phyloP scores from a whole-genome alignment of 2,329 filamentous ascomycete genomes.

The Pseudogymnoascus sp. region DNA sequence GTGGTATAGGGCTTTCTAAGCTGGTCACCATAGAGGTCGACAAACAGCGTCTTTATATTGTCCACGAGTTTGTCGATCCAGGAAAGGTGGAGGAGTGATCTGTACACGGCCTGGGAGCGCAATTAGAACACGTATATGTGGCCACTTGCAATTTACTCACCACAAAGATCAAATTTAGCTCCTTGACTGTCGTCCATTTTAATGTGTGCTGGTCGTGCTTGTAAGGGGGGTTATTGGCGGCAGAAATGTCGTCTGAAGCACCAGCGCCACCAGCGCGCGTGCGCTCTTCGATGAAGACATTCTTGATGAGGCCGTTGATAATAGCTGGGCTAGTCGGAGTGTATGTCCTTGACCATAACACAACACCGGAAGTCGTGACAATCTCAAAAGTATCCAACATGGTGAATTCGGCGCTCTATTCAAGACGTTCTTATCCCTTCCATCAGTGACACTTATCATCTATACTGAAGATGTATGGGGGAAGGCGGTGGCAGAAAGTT shows the following conservation, averaged over 20 bases:
- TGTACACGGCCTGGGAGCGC: constrained; percentile 72
- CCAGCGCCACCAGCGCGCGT: constrained; percentile 45
- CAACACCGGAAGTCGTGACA: constrained; percentile 88
- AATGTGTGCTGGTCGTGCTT: constrained; percentile 88
- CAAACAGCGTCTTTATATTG: constrained; percentile 86
- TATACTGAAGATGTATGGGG: not conserved
- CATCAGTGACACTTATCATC: constrained; percentile 6
- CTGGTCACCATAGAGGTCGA: constrained; percentile 82
- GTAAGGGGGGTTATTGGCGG: constrained; percentile 63
- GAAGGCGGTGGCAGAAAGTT: constrained; percentile 6
- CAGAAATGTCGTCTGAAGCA: constrained; percentile 51
- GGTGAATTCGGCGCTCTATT: constrained; percentile 11
- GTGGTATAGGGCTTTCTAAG: constrained; percentile 73
- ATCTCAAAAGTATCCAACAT: constrained; percentile 99
- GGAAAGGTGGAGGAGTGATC: constrained; percentile 85
- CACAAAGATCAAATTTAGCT: constrained; percentile 91
- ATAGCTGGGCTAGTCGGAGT: constrained; percentile 70
- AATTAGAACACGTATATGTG: not conserved
- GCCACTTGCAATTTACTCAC: constrained; percentile 40
- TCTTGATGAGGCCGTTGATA: constrained; percentile 89
- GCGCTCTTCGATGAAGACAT: constrained; percentile 97
- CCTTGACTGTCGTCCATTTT: constrained; percentile 89
- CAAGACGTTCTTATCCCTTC: constrained; percentile 6
- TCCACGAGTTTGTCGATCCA: constrained; percentile 97
- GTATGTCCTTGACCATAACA: constrained; percentile 90